Percentiles rank a stretch among this genome's conserved stretches.
Evolutionary conservation across 116 monocot genomes (phyloP).

Genomic region (Papilionanthe hybrid): DNA sequence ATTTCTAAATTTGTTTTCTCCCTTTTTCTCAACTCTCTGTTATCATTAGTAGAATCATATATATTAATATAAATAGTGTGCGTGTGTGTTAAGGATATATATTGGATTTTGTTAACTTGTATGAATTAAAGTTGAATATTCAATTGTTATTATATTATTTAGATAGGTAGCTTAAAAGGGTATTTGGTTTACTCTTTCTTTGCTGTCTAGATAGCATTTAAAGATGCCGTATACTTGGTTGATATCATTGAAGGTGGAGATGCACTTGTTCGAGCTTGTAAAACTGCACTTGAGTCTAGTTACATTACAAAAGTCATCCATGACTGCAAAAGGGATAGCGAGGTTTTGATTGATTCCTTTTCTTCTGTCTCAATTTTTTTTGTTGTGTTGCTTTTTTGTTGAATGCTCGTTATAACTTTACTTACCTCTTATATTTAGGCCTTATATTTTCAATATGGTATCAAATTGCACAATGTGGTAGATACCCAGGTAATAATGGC

Average conservation of each 20-base stretch:
- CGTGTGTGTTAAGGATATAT: not conserved
- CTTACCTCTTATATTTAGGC: slow-evolving; percentile 46
- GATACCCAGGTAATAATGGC: slow-evolving; percentile 72
- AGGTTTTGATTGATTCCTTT: slow-evolving; percentile 27
- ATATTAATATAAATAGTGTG: not conserved
- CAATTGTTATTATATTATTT: not conserved
- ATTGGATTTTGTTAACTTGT: not conserved
- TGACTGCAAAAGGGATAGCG: slow-evolving; percentile 91
- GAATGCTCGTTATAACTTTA: not conserved
- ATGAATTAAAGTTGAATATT: not conserved
- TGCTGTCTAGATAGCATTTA: slow-evolving; percentile 67
- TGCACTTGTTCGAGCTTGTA: slow-evolving; percentile 77
- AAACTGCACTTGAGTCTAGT: slow-evolving; percentile 81
- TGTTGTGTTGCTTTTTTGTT: slow-evolving; percentile 5
- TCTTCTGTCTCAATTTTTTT: slow-evolving; percentile 23
- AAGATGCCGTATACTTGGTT: slow-evolving; percentile 87
- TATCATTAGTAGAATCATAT: not conserved
- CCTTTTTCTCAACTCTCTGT: not conserved
- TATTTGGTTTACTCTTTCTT: slow-evolving; percentile 4
- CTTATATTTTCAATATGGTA: slow-evolving; percentile 87
- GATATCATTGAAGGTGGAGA: slow-evolving; percentile 84
- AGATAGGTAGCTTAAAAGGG: not conserved
- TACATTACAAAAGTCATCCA: slow-evolving; percentile 89
- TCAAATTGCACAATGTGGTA: slow-evolving; percentile 83
- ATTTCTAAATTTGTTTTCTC: not conserved